Evolutionary conservation across 2,329 filamentous ascomycete genomes (phyloP), one percentile per base, ranked within the genome.

Genomic region (Mollisiaceae sp.): DNA sequence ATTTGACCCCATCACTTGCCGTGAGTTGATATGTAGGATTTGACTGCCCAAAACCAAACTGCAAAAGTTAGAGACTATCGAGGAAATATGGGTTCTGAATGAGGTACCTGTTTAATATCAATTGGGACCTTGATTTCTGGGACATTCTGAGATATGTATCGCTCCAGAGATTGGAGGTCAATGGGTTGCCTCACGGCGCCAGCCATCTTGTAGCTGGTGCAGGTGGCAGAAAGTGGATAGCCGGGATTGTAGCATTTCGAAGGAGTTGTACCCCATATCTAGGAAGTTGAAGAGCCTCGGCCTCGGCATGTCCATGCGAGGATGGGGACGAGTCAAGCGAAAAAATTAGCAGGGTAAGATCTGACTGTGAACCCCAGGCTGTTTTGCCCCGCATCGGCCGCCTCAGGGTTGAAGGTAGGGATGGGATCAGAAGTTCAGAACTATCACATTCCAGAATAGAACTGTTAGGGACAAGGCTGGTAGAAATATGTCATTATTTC

Each of bases 11-110:
- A 76, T 88, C 83, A 70, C 87, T 83, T 60, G 89, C 89, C 18
- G 89, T 97, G 75, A 98, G 84, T 75, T 94, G 92, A 81, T 98
- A 99, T 2, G 95, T 99, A 54, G 95, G 95, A 77, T 98, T 99
- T 65, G 93, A 97, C 81, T 98, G 95, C 66, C 95, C 95, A 78
- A 96, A 98, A 74, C 94, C 93, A 77, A 98, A 99, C 92, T 98
- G 41, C 36, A 41, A 3, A 22, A 56, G 59, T 63, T 18, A 38
- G 47, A 65, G 35, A 67, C 35, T 39, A 20, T 38, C 22, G 22
- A 14, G 35, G 41, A 60, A 45, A 56, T 39, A 63, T 32, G 32
- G 36, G 22, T 24, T 61, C 67, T 41, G 65, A n/a, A 24, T 55
- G 18, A 75, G 79, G 65, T 80, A 94, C 93, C 86, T 97, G 94